phyloP scores from a whole-genome alignment of 148 eudicot genomes.

The Amaranthus cruentus region DNA sequence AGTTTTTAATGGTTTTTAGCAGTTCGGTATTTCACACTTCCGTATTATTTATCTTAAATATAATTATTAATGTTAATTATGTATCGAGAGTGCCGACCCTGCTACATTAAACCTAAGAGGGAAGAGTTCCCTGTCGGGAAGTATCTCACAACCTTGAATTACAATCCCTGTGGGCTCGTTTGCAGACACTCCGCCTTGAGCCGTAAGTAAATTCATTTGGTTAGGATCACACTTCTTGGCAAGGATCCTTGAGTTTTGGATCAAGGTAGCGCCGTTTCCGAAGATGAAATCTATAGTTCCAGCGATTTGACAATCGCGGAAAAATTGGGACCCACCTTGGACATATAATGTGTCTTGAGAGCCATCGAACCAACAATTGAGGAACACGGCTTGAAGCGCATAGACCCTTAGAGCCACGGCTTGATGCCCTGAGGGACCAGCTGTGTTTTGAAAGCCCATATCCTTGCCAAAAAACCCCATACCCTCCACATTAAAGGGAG shows the following conservation, averaged over 20 bases:
- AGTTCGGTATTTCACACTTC: too few species aligned
- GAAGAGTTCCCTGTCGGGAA: slow-evolving; percentile 25
- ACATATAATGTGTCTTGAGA: slow-evolving; percentile 57
- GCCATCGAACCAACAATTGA: slow-evolving; percentile 47
- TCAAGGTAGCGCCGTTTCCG: slow-evolving; percentile 39
- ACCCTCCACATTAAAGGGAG: slow-evolving; percentile 34
- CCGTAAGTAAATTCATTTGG: slow-evolving; percentile 43
- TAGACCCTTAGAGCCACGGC: slow-evolving; percentile 51
- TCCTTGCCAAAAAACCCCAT: slow-evolving; percentile 36
- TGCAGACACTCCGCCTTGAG: slow-evolving; percentile 34
- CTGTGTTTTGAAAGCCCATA: slow-evolving; percentile 54
- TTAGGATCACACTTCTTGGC: slow-evolving; percentile 29
- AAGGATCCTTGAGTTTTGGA: slow-evolving; percentile 37
- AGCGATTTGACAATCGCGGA: slow-evolving; percentile 47
- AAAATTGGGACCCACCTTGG: slow-evolving; percentile 51
- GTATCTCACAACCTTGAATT: slow-evolving; percentile 43
- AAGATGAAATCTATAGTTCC: slow-evolving; percentile 67
- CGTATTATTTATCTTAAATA: too few species aligned
- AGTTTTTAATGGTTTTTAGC: too few species aligned
- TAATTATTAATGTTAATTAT: too few species aligned
- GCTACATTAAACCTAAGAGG: slow-evolving; percentile 30
- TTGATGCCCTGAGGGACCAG: slow-evolving; percentile 51
- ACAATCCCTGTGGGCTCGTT: slow-evolving; percentile 33
- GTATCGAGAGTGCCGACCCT: too few species aligned
- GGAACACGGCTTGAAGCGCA: slow-evolving; percentile 35